phyloP scores from a whole-genome alignment of 139 green algal species.

The Tetraselmis striata region DNA sequence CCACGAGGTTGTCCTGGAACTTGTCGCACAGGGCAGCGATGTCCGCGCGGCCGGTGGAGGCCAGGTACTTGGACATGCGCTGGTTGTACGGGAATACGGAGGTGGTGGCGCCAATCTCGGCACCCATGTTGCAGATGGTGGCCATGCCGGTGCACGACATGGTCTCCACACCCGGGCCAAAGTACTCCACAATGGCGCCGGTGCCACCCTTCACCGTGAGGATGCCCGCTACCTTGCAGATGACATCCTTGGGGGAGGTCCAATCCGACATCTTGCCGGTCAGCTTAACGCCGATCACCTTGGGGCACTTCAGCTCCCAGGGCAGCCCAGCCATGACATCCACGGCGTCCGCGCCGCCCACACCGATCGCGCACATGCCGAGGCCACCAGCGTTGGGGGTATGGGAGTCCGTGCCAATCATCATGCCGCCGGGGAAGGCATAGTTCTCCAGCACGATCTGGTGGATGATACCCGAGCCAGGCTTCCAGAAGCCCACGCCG shows the following conservation, averaged over 20 bases:
- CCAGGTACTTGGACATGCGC: slow-evolving; percentile 86
- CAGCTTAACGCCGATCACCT: slow-evolving; percentile 88
- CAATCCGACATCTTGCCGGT: slow-evolving; percentile 82
- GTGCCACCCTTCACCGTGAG: slow-evolving; percentile 92
- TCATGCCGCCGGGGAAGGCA: slow-evolving; percentile 84
- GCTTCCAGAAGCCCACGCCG: slow-evolving; percentile 91
- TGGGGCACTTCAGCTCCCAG: slow-evolving; percentile 91
- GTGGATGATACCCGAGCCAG: slow-evolving; percentile 91
- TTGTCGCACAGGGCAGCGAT: slow-evolving; percentile 66
- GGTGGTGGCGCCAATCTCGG: slow-evolving; percentile 93
- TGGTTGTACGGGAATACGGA: slow-evolving; percentile 93
- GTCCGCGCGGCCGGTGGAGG: slow-evolving; percentile 58
- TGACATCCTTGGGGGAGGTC: slow-evolving; percentile 91
- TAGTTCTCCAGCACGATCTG: slow-evolving; percentile 98
- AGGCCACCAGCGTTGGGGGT: slow-evolving; percentile 89
- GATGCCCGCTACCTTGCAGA: slow-evolving; percentile 91
- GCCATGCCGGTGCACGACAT: slow-evolving; percentile 92
- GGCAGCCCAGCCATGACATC: slow-evolving; percentile 95
- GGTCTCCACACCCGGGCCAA: slow-evolving; percentile 79
- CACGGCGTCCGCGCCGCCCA: slow-evolving; percentile 88
- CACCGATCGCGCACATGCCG: slow-evolving; percentile 82
- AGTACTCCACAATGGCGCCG: slow-evolving; percentile 92
- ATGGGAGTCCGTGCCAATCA: slow-evolving; percentile 94
- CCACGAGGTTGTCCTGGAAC: slow-evolving; percentile 68
- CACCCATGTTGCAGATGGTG: slow-evolving; percentile 97